A percentile compares a stretch with the other conserved stretches of the same genome.
These are phyloP conservation scores for Penicillium mononematosum DNA, from an alignment of 495 filamentous ascomycete species.

Conservation along the genomic window DNA sequence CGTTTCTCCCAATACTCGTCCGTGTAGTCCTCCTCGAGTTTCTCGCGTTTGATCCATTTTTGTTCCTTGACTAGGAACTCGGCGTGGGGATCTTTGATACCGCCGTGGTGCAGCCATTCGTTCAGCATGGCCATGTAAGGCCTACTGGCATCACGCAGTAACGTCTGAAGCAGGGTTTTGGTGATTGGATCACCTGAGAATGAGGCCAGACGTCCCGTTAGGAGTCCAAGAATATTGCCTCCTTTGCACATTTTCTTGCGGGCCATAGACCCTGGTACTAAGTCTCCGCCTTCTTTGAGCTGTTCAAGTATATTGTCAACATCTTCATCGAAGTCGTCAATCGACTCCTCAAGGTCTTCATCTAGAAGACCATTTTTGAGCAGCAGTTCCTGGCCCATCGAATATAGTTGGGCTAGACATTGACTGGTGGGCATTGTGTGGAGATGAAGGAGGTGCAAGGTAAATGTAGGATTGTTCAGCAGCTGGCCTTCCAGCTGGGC, in stretches of 20 bases:
- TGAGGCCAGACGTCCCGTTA: conserved; percentile 77
- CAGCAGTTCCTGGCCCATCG: conserved; percentile 80
- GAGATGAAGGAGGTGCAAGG: conserved; percentile 85
- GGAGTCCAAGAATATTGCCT: conserved; percentile 78
- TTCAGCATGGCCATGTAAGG: conserved; percentile 99
- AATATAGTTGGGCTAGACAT: conserved; percentile 85
- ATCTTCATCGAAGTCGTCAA: conserved; percentile 70
- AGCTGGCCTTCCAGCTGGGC: conserved; percentile 91
- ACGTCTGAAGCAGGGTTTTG: conserved; percentile 69
- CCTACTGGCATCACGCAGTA: conserved; percentile 83
- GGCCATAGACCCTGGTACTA: conserved; percentile 71
- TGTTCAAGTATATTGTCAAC: conserved; percentile 88
- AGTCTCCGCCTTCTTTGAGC: conserved; percentile 73
- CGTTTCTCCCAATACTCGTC: conserved; percentile 99
- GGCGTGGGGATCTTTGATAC: conserved; percentile 88
- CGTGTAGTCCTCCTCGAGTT: conserved; percentile 92
- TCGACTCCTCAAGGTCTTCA: conserved; percentile 79
- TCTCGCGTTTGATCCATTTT: conserved; percentile 87
- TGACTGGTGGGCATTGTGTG: conserved; percentile 86
- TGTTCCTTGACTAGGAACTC: conserved; percentile 96
- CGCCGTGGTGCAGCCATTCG: conserved; percentile 96
- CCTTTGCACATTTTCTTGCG: conserved; percentile 94
- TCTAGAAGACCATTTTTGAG: conserved; percentile 84
- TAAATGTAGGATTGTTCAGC: conserved; percentile 82
- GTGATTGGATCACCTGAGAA: conserved; percentile 94